Base-by-base conservation (phyloP, 768 basidiomycete genomes). In the Hortiboletus flavorubellus region DNA sequence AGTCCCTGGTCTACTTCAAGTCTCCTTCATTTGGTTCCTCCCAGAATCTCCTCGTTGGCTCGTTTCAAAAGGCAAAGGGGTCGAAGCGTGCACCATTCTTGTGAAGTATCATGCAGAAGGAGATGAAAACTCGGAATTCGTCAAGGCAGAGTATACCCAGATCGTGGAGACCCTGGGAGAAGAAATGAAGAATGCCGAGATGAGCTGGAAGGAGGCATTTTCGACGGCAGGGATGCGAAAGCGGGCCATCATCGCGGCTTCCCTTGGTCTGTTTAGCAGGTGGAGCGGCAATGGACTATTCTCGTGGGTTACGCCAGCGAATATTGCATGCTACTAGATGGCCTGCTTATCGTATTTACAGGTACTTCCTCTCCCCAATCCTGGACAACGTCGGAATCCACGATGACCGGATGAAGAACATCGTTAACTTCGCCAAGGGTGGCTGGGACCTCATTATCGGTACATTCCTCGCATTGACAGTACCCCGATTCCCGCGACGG, bases 31-130 rank as follows among this genome's bases (percentile, higher is more conserved):
- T 48, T 78, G 70, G 63, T 80, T 82, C 62, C 70, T 86, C 15
- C 84, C 84, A 3, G 85, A 87, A 62, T 84, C 82, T 11, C 85
- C 85, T 16, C 78, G 82, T 38, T 86, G 84, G 84, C 75, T 86
- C 5, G 73, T 86, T 31, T 78, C 81, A 3, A 79, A 78, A 48
- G 83, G 84, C 26, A 77, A 82, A n/a, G 67, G 67, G 2, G 73
- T 74, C 1, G 80, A 84, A 55, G 83, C 82, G 0, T 65, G 68
- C 50, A 69, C 65, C 1, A 74, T 81, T 42, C 72, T 85, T 26
- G 76, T 69, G 16, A 82, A 80, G 53, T 85, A 84, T 49, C 84
- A 85, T 58, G 84, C 80, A 0, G 84, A 85, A 52, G 82, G 83
- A 2, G 77, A 86, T 58, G 64, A 56, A 49, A 15, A 21, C 21